Evolutionary conservation across 164 flowering plant genomes (phyloP).

Genomic region (Saururus chinensis): DNA sequence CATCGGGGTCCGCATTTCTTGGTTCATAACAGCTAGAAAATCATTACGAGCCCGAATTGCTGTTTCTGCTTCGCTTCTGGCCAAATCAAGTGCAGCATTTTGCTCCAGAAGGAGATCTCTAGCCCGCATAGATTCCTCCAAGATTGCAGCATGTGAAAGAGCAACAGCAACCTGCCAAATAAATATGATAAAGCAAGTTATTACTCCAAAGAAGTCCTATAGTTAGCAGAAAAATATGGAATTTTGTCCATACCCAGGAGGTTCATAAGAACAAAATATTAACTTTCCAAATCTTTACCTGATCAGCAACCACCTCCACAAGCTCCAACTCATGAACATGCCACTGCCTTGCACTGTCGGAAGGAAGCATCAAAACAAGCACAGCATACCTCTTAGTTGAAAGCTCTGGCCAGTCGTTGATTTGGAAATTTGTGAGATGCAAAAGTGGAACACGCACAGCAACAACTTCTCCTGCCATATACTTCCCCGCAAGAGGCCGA

Average conservation of each 20-base stretch:
- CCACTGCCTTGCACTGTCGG: slow-evolving; percentile 53
- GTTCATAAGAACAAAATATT: neutral
- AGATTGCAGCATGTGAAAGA: slow-evolving; percentile 75
- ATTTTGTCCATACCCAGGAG: too few species aligned
- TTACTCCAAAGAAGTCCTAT: neutral
- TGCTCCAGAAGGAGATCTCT: slow-evolving; percentile 70
- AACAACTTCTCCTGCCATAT: slow-evolving; percentile 51
- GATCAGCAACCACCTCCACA: slow-evolving; percentile 79
- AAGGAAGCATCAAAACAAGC: slow-evolving; percentile 62
- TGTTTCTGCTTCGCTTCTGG: slow-evolving; percentile 62
- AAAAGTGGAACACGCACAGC: slow-evolving; percentile 70
- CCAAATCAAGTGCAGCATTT: slow-evolving; percentile 60
- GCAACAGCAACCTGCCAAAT: slow-evolving; percentile 64
- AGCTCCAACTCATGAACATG: slow-evolving; percentile 69
- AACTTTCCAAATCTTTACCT: slow-evolving; percentile 23
- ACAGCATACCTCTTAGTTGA: slow-evolving; percentile 53
- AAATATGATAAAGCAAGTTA: neutral
- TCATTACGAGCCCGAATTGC: slow-evolving; percentile 74
- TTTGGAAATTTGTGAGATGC: slow-evolving; percentile 52
- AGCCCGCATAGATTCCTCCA: slow-evolving; percentile 74
- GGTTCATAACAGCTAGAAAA: slow-evolving; percentile 77
- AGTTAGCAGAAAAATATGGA: too few species aligned
- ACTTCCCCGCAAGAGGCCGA: slow-evolving; percentile 36
- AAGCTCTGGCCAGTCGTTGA: slow-evolving; percentile 51
- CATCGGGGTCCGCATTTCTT: slow-evolving; percentile 82